Conservation (phyloP, 2,329 filamentous ascomycete genomes). For the Pleomassaria siparia region DNA sequence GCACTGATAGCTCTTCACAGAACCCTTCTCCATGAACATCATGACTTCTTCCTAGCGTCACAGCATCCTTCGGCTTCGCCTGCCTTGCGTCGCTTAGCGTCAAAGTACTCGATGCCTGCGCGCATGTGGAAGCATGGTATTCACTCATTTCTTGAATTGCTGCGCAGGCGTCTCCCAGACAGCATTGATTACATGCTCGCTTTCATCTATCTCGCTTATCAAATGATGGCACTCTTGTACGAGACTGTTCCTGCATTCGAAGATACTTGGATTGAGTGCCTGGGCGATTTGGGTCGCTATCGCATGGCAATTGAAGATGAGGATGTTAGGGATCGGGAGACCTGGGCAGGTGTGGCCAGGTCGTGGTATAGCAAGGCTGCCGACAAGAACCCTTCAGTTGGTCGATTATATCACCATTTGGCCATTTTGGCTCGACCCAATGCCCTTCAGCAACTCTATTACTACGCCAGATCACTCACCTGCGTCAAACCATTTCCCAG, state of each 20-base stretch:
- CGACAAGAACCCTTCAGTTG: slow-evolving; percentile 72
- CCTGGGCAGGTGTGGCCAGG: slow-evolving; percentile 77
- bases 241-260: slow-evolving; percentile 83
- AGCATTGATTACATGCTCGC: slow-evolving; percentile 87
- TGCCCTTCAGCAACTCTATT: slow-evolving; percentile 69
- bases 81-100: slow-evolving; percentile 67
- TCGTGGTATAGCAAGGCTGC: slow-evolving; percentile 86
- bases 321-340: slow-evolving; percentile 71
- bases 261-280: slow-evolving; percentile 90
- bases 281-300: slow-evolving; percentile 84
- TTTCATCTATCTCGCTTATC: slow-evolving; percentile 87
- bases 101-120: slow-evolving; percentile 87
- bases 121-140: slow-evolving; percentile 95
- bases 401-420: slow-evolving; percentile 83
- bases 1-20: slow-evolving; percentile 79
- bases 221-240: slow-evolving; percentile 83
- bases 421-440: slow-evolving; percentile 75
- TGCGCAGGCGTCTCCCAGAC: slow-evolving; percentile 65
- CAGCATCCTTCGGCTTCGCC: slow-evolving; percentile 79
- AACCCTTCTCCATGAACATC: slow-evolving; percentile 72
- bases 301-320: slow-evolving; percentile 90
- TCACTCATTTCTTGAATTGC: slow-evolving; percentile 76
- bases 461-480: slow-evolving; percentile 70
- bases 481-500: slow-evolving; percentile 67
- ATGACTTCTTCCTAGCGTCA: slow-evolving; percentile 71